These are phyloP conservation scores for Kalmusia sp. DNA, from an alignment of 2,329 filamentous ascomycete genomes.

Conservation along the genomic window DNA sequence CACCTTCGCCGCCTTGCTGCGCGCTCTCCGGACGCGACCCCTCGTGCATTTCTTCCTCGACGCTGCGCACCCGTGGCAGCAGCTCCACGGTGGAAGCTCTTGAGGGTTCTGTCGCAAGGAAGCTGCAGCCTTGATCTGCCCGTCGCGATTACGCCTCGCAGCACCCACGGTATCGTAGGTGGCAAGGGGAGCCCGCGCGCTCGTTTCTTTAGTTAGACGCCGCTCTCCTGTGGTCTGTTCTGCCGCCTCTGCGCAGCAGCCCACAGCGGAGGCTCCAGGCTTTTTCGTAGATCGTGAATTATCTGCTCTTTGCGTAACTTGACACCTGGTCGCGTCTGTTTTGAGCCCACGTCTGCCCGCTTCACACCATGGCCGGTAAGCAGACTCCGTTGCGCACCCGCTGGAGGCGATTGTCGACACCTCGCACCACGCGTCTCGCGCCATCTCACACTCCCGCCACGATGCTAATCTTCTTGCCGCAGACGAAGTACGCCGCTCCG, in stretches of 20 bases:
- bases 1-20: slow-evolving; percentile 13
- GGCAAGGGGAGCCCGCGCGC: slow-evolving; percentile 24
- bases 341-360: slow-evolving; percentile 38
- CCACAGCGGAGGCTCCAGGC: slow-evolving; percentile 27
- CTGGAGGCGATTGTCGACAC: slow-evolving; percentile 5
- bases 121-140: slow-evolving; percentile 25
- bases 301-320: slow-evolving; percentile 43
- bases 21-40: slow-evolving; percentile 5
- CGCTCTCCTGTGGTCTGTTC: slow-evolving; percentile 21
- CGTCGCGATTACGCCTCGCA: slow-evolving; percentile 28
- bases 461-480: slow-evolving; percentile 37
- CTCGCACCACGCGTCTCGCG: slow-evolving; percentile 19
- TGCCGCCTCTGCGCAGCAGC: slow-evolving; percentile 28
- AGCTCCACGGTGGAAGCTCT: slow-evolving; percentile 25
- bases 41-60: slow-evolving; percentile 11
- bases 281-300: slow-evolving; percentile 45
- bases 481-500: slow-evolving; percentile 91
- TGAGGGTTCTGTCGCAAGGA: slow-evolving; percentile 25
- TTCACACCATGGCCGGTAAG: slow-evolving; percentile 67
- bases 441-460: slow-evolving; percentile 9
- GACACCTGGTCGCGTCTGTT: slow-evolving; percentile 35
- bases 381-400: slow-evolving; percentile 41
- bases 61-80: slow-evolving; percentile 20
- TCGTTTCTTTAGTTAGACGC: slow-evolving; percentile 37
- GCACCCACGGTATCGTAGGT: slow-evolving; percentile 20